Evolutionary conservation across 1,284 basidiomycete species (phyloP).

Genomic region (Ustilago esculenta): DNA sequence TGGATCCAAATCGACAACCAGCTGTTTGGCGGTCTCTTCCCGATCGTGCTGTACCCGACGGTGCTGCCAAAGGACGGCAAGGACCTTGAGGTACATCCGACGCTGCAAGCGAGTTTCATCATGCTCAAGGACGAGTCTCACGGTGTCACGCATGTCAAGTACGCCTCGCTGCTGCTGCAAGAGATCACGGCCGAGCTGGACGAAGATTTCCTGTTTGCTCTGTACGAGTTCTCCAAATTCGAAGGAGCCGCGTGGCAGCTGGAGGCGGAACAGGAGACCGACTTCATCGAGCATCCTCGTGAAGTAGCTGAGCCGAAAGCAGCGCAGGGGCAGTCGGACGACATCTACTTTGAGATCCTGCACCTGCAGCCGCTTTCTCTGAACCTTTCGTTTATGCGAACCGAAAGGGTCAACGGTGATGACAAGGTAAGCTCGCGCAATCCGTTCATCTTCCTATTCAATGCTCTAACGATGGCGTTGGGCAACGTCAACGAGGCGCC

Average conservation of each 20-base stretch:
- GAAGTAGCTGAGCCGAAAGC: constrained; percentile 82
- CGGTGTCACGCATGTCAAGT: constrained; percentile 95
- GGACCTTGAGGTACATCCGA: constrained; percentile 83
- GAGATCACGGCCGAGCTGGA: constrained; percentile 95
- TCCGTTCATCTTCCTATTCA: constrained; percentile 90
- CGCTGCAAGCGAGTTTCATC: constrained; percentile 86
- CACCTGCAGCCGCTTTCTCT: constrained; percentile 94
- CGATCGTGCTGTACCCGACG: constrained; percentile 94
- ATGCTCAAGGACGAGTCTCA: constrained; percentile 88
- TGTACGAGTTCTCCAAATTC: constrained; percentile 91
- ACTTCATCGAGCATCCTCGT: constrained; percentile 79
- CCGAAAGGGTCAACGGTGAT: constrained; percentile 89
- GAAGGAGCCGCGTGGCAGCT: constrained; percentile 71
- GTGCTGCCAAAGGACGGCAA: constrained; percentile 84
- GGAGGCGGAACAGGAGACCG: constrained; percentile 41
- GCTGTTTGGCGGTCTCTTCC: constrained; percentile 93
- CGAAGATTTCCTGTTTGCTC: constrained; percentile 92
- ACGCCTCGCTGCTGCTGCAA: constrained; percentile 92
- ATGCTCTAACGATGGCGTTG: constrained; percentile 94
- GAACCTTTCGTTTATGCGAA: constrained; percentile 95
- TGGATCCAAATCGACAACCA: constrained; percentile 92
- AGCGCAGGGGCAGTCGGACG: constrained; percentile 68
- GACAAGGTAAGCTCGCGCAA: constrained; percentile 73
- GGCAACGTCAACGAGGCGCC: constrained; percentile 98
- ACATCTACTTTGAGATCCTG: constrained; percentile 96